These are phyloP conservation scores for Ophiocordyceps camponoti-leonardi DNA, from an alignment of 2,329 filamentous ascomycete species.

Conservation along the genomic window DNA sequence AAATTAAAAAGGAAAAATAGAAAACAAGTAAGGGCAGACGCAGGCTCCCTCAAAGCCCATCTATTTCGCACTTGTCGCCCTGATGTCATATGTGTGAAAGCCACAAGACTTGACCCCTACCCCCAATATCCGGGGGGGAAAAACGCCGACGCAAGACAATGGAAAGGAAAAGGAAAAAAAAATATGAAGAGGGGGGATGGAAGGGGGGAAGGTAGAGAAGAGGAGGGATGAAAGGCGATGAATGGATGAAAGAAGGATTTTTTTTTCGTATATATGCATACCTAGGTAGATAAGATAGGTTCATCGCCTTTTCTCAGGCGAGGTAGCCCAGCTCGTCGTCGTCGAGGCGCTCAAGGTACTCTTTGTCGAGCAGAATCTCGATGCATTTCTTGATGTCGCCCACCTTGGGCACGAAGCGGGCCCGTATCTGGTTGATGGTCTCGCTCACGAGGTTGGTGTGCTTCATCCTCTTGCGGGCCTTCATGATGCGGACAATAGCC, in stretches of 20 bases:
- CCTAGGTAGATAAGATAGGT: too few relatives aligned
- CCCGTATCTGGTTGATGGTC: conserved; percentile 88
- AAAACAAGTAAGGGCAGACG: neutral
- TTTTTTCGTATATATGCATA: too few relatives aligned
- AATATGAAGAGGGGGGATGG: too few relatives aligned
- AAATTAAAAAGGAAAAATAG: neutral
- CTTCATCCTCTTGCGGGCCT: conserved; percentile 98
- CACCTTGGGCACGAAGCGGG: conserved; percentile 83
- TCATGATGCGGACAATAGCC: conserved; percentile 98
- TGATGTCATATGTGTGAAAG: neutral
- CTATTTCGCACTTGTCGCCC: neutral
- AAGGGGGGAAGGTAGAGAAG: neutral
- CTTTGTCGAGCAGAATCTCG: conserved; percentile 95
- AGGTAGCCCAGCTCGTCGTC: conserved; percentile 91
- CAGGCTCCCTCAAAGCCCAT: neutral
- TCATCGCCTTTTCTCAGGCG: conserved; percentile 30
- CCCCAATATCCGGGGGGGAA: neutral
- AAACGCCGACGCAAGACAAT: conserved; percentile 2
- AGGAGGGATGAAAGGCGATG: neutral
- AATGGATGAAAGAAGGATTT: neutral
- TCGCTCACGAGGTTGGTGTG: conserved; percentile 87
- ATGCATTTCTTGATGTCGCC: conserved; percentile 99
- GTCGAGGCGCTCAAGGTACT: conserved; percentile 90
- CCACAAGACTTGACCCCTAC: neutral
- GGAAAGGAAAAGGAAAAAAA: neutral